Percentiles rank a stretch among this genome's conserved stretches.
Conservation (phyloP, 176 grass and related monocot species). For the Pharus latifolius region DNA sequence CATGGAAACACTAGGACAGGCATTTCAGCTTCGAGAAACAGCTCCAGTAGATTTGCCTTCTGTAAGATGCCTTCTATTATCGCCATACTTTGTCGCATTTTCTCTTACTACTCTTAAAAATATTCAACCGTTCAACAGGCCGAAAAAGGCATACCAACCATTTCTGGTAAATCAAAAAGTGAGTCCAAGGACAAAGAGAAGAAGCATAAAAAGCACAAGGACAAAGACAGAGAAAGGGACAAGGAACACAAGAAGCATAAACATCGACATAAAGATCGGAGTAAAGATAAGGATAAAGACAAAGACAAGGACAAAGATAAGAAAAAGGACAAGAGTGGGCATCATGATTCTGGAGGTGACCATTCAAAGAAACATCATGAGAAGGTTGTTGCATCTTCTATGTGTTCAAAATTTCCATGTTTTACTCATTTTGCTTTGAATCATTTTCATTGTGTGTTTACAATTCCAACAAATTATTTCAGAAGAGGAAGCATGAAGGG, state of each 20-base stretch:
- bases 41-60: conserved; percentile 72
- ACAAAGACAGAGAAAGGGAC: conserved; percentile 84
- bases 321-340: conserved; percentile 89
- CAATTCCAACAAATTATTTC: neutral
- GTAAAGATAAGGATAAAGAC: conserved; percentile 75
- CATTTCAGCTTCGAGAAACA: conserved; percentile 83
- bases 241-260: conserved; percentile 98
- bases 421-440: neutral
- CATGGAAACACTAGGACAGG: conserved; percentile 68
- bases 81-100: neutral
- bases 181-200: conserved; percentile 87
- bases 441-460: neutral
- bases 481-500: conserved; percentile 66
- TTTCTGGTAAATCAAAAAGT: conserved; percentile 66
- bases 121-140: conserved; percentile 22
- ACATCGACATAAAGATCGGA: conserved; percentile 86
- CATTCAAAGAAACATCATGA: conserved; percentile 87
- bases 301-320: conserved; percentile 83
- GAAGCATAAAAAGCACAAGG: conserved; percentile 93
- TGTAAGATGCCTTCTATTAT: conserved; percentile 48
- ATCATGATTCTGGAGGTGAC: conserved; percentile 69
- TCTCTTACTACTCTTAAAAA: neutral
- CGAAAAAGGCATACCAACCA: conserved; percentile 80
- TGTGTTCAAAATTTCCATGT: neutral
- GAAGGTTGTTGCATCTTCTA: conserved; percentile 40